Evolutionary conservation across 2,329 filamentous ascomycete genomes (phyloP).

Genomic region (Myriosclerotinia scirpicola): DNA sequence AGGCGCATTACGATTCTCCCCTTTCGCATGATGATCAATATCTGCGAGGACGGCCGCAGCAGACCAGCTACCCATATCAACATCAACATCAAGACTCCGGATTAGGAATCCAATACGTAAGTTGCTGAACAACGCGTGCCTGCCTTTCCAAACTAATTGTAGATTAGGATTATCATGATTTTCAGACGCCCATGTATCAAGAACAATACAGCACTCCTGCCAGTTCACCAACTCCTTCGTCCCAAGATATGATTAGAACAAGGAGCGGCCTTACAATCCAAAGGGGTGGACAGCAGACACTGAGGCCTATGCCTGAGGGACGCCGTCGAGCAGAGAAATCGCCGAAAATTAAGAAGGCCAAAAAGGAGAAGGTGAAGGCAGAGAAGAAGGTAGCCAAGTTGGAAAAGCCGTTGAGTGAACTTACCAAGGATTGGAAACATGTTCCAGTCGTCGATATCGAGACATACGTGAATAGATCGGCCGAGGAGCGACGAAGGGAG

Average conservation of each 20-base stretch:
- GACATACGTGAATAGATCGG: slow-evolving; percentile 71
- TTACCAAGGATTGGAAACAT: slow-evolving; percentile 62
- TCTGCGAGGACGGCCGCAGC: slow-evolving; percentile 28
- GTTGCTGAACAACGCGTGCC: background rate
- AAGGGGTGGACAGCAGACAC: slow-evolving; percentile 31
- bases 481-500: slow-evolving; percentile 65
- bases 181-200: slow-evolving; percentile 30
- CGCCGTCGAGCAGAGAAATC: slow-evolving; percentile 32
- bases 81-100: slow-evolving; percentile 36
- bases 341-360: slow-evolving; percentile 42
- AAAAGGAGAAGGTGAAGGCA: slow-evolving; percentile 45
- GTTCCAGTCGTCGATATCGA: slow-evolving; percentile 76
- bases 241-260: slow-evolving; percentile 36
- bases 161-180: slow-evolving; percentile 31
- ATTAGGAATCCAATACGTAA: slow-evolving; percentile 37
- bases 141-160: slow-evolving; percentile 28
- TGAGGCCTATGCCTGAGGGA: slow-evolving; percentile 36
- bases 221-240: slow-evolving; percentile 51
- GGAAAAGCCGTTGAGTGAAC: slow-evolving; percentile 65
- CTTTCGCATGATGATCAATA: slow-evolving; percentile 31
- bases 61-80: slow-evolving; percentile 34
- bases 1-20: slow-evolving; percentile 37
- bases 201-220: slow-evolving; percentile 53
- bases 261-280: slow-evolving; percentile 36
- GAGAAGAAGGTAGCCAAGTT: slow-evolving; percentile 55